These are phyloP conservation scores for Cubamyces sp. DNA, from an alignment of 768 basidiomycete genomes.

Conservation along the genomic window DNA sequence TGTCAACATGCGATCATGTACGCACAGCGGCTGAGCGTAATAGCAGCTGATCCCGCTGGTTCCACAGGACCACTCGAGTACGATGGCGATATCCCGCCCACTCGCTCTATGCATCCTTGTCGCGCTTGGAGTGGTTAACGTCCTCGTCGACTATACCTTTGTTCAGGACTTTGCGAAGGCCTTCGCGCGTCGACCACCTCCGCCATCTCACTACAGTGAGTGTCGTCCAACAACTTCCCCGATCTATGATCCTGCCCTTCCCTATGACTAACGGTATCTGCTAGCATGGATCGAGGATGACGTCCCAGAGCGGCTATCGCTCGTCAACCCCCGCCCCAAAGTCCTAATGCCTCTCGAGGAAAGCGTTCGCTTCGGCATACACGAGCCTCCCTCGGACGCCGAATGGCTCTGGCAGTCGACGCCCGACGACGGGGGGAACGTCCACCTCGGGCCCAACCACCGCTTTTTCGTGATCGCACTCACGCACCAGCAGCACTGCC, in stretches of 20 bases:
- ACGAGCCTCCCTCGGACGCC: not conserved
- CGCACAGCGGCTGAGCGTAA: not conserved
- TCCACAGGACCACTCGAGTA: not conserved
- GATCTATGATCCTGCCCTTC: too few species aligned
- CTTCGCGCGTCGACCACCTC: not conserved
- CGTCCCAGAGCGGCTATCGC: conserved; percentile 11
- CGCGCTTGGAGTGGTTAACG: not conserved
- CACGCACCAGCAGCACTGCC: conserved; percentile 31
- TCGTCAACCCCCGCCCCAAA: not conserved
- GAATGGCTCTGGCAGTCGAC: conserved; percentile 14
- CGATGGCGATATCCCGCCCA: conserved; percentile 1
- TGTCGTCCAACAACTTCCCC: not conserved
- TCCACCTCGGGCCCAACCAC: conserved; percentile 32
- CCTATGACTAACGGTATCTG: not conserved
- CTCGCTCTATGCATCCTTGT: conserved; percentile 2
- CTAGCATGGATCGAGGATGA: conserved; percentile 21
- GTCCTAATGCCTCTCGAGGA: conserved; percentile 16
- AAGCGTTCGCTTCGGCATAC: conserved; percentile 5
- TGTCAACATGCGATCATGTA: too few species aligned
- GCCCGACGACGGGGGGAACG: conserved; percentile 26
- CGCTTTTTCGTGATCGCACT: conserved; percentile 33
- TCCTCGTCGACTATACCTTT: conserved; percentile 3
- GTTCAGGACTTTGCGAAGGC: not conserved
- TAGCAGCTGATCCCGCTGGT: not conserved
- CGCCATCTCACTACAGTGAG: conserved; percentile 5